A percentile compares a stretch with the other conserved stretches of the same genome.
Conservation (phyloP, 306 rosid species). For the Lupinus albus region DNA sequence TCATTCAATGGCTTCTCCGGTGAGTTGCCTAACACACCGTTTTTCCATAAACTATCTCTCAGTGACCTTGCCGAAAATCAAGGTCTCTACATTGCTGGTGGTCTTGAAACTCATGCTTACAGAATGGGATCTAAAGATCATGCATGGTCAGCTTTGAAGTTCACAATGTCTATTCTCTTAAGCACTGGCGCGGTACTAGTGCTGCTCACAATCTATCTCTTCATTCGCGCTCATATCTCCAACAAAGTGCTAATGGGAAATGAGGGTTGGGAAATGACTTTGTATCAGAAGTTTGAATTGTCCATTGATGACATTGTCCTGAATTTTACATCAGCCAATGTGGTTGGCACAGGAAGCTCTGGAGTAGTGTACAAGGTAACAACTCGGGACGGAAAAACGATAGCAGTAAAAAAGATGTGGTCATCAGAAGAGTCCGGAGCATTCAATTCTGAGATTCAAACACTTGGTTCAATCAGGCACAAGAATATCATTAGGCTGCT, state of each 20-base stretch:
- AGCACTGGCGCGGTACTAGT: constrained; percentile 60
- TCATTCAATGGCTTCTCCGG: constrained; percentile 87
- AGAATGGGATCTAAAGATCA: constrained; percentile 35
- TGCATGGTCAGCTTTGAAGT: constrained; percentile 55
- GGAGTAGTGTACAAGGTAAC: constrained; percentile 86
- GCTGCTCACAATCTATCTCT: constrained; percentile 62
- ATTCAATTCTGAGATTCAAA: constrained; percentile 75
- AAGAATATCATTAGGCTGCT: constrained; percentile 86
- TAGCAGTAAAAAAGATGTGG: constrained; percentile 98
- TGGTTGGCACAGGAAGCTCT: constrained; percentile 94
- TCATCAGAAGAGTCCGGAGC: constrained; percentile 79
- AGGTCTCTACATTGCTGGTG: constrained; percentile 66
- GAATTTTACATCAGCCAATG: constrained; percentile 76
- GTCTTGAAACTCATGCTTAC: constrained; percentile 45
- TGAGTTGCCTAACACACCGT: constrained; percentile 75
- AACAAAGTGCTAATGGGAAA: constrained; percentile 47
- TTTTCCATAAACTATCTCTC: constrained; percentile 73
- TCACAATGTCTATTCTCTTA: constrained; percentile 63
- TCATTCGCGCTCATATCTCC: constrained; percentile 52
- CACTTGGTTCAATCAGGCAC: constrained; percentile 80
- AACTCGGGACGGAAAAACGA: constrained; percentile 58
- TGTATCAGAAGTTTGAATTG: constrained; percentile 80
- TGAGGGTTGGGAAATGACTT: constrained; percentile 73
- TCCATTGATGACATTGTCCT: constrained; percentile 71
- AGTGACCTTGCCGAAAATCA: constrained; percentile 66